A percentile compares a stretch with the other conserved stretches of the same genome.
Evolutionary conservation across 805 yeast genomes (phyloP).

Genomic region (Starmerella floris): DNA sequence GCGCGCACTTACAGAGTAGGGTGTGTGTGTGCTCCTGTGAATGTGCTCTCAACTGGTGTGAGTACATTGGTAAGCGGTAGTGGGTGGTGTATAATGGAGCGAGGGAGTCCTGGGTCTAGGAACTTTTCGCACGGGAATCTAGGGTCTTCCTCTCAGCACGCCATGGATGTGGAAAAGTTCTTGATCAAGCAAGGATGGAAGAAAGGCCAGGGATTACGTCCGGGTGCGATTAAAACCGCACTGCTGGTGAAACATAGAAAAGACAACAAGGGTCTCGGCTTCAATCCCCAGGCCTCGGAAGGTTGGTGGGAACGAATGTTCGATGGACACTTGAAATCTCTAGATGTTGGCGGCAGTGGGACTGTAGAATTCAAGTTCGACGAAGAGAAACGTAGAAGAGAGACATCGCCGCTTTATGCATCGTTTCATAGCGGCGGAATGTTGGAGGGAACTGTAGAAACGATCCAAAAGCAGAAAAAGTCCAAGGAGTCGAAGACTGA

Average conservation of each 20-base stretch:
- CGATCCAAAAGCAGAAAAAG: background rate
- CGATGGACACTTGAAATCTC: slow-evolving; percentile 76
- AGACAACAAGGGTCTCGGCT: slow-evolving; percentile 84
- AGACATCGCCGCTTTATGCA: slow-evolving; percentile 58
- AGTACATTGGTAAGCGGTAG: no score
- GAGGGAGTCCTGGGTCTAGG: no score
- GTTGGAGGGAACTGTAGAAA: slow-evolving; percentile 48
- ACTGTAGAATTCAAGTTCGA: slow-evolving; percentile 42
- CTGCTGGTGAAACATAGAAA: slow-evolving; percentile 79
- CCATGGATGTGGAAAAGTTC: slow-evolving; percentile 72
- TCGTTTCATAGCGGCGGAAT: slow-evolving; percentile 86
- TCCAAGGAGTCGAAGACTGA: no score
- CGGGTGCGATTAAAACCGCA: slow-evolving; percentile 75
- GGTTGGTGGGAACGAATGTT: slow-evolving; percentile 96
- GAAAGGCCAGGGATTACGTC: slow-evolving; percentile 71
- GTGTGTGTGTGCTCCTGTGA: no score
- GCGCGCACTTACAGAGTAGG: no score
- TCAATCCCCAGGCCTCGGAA: slow-evolving; percentile 56
- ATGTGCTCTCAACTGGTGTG: no score
- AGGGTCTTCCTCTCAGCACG: no score
- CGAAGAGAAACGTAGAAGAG: slow-evolving; percentile 26
- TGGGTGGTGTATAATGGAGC: no score
- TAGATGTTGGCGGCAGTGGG: slow-evolving; percentile 40
- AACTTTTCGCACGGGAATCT: no score
- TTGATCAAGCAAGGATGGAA: slow-evolving; percentile 76